Base-by-base conservation (phyloP, 164 flowering plant genomes). In the Umbilicus rupestris region DNA sequence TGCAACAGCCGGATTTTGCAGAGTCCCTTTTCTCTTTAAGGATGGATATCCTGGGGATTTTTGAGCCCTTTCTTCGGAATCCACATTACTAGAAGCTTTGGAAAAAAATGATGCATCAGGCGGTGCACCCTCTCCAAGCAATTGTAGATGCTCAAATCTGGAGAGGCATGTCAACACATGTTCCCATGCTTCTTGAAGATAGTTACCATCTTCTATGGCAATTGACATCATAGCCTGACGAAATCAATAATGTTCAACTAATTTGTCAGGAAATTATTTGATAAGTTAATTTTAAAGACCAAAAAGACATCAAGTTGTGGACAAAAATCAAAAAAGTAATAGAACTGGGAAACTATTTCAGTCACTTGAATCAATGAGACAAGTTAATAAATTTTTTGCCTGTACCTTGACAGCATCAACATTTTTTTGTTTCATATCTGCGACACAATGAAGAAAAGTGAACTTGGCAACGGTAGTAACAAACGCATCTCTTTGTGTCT, bases 351-450 rank as follows among this genome's bases (percentile, higher is more conserved):
- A 49, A n/a, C 11, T 49, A 1, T n/a, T 7, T 20, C 7, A 49
- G 26, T n/a, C 11, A 49, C 22, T 8, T 20, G 22, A 55, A 26
- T 19, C 33, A 28, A 10, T 55, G 60, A 12, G 35, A 28, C 1
- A 47, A 66, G 20, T 50, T 44, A 70, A 35, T 41, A 64, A 31
- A 7, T 1, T n/a, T 66, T 39, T 63, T 66, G 65, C 29, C 26
- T 11, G 64, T 76, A 92, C 99, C 90, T 92, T 92, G 62, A 95
- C 93, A 63, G 97, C 94, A 80, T 95, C 99, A 66, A 90, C 97
- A 84, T 95, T 95, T 76, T 95, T 95, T 81, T 95, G 99, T 75
- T 90, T 95, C 92, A 95, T 92, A 82, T 95, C 99, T 67, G 89
- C 97, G 68, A 96, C 99, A 78, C 85, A 79, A 68, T 95, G 99